These are phyloP conservation scores for Nasturtium officinale DNA, from an alignment of 345 rosid genomes.

Conservation along the genomic window DNA sequence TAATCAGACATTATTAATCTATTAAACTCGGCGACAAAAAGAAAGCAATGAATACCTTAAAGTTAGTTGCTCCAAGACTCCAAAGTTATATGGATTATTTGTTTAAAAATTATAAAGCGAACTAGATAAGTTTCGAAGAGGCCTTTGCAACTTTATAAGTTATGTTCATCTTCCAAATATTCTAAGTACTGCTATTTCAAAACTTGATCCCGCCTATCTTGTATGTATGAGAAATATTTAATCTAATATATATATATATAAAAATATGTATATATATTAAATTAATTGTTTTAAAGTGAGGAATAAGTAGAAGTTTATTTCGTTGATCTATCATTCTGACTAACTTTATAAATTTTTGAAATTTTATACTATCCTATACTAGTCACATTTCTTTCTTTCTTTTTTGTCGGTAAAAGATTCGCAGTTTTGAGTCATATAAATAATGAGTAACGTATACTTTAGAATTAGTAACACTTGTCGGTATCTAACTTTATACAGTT, in stretches of 20 bases:
- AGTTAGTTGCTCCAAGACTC: constrained; percentile 3
- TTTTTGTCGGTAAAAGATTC: neutral
- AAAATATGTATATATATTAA: neutral
- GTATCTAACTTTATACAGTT: neutral
- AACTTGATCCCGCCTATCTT: constrained; percentile 32
- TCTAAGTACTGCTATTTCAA: constrained; percentile 19
- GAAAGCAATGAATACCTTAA: neutral
- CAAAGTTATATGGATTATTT: neutral
- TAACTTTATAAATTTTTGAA: neutral
- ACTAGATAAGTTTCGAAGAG: constrained; percentile 7
- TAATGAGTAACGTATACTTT: neutral
- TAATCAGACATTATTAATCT: neutral
- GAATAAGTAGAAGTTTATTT: neutral
- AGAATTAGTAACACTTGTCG: too few species aligned
- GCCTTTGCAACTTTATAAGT: constrained; percentile 15
- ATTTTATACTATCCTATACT: neutral
- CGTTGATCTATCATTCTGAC: neutral
- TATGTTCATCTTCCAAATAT: constrained; percentile 25
- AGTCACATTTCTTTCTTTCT: neutral
- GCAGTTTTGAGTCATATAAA: neutral
- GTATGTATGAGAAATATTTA: neutral
- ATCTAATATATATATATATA: too few species aligned
- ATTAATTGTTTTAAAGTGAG: neutral
- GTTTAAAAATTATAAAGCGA: constrained; percentile 16
- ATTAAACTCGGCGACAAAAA: neutral